These are phyloP conservation scores for Viridothelium virens DNA, from an alignment of 495 filamentous ascomycete species.

Conservation along the genomic window DNA sequence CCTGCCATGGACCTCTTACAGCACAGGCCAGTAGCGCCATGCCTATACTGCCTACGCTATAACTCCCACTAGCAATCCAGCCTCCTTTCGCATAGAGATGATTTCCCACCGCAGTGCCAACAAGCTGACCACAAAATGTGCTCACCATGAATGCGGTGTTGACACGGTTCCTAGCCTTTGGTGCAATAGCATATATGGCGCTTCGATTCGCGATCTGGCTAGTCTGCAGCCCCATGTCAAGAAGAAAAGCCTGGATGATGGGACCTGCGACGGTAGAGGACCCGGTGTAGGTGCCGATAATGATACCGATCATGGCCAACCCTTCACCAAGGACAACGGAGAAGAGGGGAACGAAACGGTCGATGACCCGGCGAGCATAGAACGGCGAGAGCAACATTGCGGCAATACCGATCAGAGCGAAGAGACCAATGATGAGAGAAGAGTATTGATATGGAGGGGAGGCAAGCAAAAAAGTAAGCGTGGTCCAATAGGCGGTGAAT, in stretches of 20 bases:
- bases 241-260: constrained; percentile 62
- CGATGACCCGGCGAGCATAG: constrained; percentile 63
- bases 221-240: constrained; percentile 68
- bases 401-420: constrained; percentile 66
- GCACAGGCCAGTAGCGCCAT: constrained; percentile 51
- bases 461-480: constrained; percentile 69
- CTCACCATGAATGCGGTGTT: constrained; percentile 81
- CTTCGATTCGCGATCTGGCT: constrained; percentile 67
- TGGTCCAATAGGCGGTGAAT: constrained; percentile 76
- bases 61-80: constrained; percentile 61
- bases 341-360: constrained; percentile 57
- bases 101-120: constrained; percentile 67
- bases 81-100: constrained; percentile 59
- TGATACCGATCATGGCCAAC: constrained; percentile 53
- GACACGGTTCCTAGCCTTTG: constrained; percentile 63
- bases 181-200: constrained; percentile 63
- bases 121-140: constrained; percentile 66
- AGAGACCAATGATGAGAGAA: constrained; percentile 63
- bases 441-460: constrained; percentile 59
- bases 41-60: constrained; percentile 58
- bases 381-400: constrained; percentile 59
- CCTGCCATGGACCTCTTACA: constrained; percentile 59
- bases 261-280: constrained; percentile 61
- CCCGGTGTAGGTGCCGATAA: constrained; percentile 63
- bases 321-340: constrained; percentile 55